phyloP scores from a whole-genome alignment of 2,329 filamentous ascomycete species.

The Colletotrichum eleusines region DNA sequence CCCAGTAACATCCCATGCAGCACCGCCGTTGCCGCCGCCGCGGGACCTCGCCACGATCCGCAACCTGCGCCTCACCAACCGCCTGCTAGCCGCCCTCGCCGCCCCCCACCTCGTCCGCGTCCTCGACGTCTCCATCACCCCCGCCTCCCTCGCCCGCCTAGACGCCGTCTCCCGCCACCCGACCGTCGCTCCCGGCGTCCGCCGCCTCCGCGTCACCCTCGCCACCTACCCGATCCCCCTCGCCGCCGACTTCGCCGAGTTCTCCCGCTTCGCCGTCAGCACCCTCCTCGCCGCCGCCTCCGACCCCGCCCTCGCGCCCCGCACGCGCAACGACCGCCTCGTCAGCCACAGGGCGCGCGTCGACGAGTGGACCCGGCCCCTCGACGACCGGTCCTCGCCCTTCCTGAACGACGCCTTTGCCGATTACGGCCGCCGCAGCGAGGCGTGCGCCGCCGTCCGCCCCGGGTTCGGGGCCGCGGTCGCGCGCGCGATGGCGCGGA shows the following conservation, averaged over 20 bases:
- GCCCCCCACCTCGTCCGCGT: slow-evolving; percentile 2
- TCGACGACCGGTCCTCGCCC: background rate
- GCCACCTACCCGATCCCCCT: background rate
- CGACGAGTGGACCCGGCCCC: background rate
- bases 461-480: background rate
- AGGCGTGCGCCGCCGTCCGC: background rate
- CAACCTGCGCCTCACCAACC: background rate
- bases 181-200: background rate
- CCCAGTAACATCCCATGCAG: too few relatives aligned
- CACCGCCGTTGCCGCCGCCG: background rate
- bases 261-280: background rate
- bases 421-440: background rate
- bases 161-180: slow-evolving; percentile 2
- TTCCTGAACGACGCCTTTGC: background rate
- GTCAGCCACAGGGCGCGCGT: background rate
- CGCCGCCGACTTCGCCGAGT: background rate
- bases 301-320: background rate
- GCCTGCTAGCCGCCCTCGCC: background rate
- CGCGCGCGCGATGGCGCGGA: background rate
- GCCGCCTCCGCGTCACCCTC: background rate
- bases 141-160: background rate
- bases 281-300: background rate
- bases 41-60: background rate
- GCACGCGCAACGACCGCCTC: too few relatives aligned
- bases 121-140: background rate